Evolutionary conservation across 805 yeast species (phyloP), one percentile per base, ranked within the genome.

Genomic region (Metschnikowia lachancei): DNA sequence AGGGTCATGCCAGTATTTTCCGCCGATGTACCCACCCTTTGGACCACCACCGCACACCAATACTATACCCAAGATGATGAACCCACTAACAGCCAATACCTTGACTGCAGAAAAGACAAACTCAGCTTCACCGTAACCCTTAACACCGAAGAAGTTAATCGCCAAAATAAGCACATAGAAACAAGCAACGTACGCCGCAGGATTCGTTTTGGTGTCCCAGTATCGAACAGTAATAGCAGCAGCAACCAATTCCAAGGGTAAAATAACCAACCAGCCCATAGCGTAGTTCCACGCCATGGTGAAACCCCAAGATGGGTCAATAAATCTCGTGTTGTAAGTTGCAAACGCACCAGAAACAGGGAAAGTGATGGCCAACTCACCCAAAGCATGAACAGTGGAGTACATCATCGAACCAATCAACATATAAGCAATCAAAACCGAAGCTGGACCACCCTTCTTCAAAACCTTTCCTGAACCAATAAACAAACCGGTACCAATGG

Each of bases 401-500:
- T 28, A 54, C 47, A 68, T 63, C 49, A 65, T 61, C 10, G 66
- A 63, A 35, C 69, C 65, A 12, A 70, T 68, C 29, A 70, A 49
- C 10, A 62, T 57, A 64, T 69, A 71, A 11, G 71, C 72, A 43
- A 71, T 62, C 41, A 71, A 57, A 10, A 71, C 56, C 39, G 70
- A 73, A 6, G 85, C 86, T n/a, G 94, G 92, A 20, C 94, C 92
- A 62, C 88, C 86, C 29, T 73, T 69, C 18, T 74, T 55, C 43
- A 86, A 66, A 2, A 87, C 77, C 14, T 74, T 64, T 49, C 87
- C 87, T 1, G 89, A 77, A 60, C 88, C 88, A 29, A 88, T 84
- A 51, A 88, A 81, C 43, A 87, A 70, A 60, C 94, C 95, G 10
- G 92, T 83, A 56, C 95, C 96, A 55, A 87, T 85, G 50, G 85